These are phyloP conservation scores for Acrodontium crateriforme DNA, from an alignment of 2,329 filamentous ascomycete species.

Conservation along the genomic window DNA sequence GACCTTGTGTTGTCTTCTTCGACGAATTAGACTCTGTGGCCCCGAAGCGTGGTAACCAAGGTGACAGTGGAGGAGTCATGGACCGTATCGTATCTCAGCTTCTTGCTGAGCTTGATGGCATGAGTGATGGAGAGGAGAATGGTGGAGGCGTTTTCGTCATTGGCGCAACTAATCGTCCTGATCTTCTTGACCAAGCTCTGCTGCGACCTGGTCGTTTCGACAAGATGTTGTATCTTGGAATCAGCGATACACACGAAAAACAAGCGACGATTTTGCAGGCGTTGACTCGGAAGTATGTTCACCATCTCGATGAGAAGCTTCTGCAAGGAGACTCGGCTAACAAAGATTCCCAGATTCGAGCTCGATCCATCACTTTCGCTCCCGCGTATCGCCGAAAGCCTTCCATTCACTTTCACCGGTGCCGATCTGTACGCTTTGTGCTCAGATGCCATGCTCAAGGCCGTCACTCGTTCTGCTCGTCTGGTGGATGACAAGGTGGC, in stretches of 20 bases:
- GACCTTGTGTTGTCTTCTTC: conserved; percentile 86
- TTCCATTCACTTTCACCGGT: conserved; percentile 94
- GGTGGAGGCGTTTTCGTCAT: conserved; percentile 88
- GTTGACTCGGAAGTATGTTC: conserved; percentile 73
- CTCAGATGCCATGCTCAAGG: conserved; percentile 97
- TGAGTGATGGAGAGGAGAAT: conserved; percentile 80
- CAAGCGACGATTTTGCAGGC: conserved; percentile 90
- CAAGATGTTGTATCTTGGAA: conserved; percentile 95
- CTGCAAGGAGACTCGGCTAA: neutral
- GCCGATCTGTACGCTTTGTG: conserved; percentile 95
- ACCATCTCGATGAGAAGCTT: neutral
- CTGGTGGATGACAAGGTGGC: conserved; percentile 73
- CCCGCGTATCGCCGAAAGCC: conserved; percentile 52
- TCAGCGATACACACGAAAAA: conserved; percentile 93
- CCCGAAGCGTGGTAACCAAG: conserved; percentile 91
- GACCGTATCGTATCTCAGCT: conserved; percentile 93
- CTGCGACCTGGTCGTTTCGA: conserved; percentile 86
- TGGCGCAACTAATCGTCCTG: conserved; percentile 86
- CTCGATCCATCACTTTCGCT: conserved; percentile 70
- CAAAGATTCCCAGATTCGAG: conserved; percentile 73
- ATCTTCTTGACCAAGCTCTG: conserved; percentile 80
- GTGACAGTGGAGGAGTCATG: conserved; percentile 95
- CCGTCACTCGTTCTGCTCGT: conserved; percentile 78
- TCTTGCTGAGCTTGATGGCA: conserved; percentile 88
- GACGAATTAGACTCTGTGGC: conserved; percentile 88